These are phyloP conservation scores for Teratosphaeria gauchensis DNA, from an alignment of 2,329 filamentous ascomycete species.

Conservation along the genomic window DNA sequence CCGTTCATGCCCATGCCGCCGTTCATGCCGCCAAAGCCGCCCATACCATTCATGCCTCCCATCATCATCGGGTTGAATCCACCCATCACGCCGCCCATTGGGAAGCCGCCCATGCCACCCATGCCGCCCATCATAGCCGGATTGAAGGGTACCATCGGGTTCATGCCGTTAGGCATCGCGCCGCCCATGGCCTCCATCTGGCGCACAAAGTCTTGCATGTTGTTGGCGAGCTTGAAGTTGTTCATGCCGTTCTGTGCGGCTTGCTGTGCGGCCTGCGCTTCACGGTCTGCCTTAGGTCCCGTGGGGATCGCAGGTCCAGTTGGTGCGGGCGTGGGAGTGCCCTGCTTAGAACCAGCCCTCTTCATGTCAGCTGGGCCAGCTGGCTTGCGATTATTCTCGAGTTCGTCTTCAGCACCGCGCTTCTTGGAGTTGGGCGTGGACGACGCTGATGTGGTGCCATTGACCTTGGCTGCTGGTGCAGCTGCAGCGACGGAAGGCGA, in stretches of 20 bases:
- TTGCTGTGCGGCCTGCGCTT: neutral
- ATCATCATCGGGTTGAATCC: conserved; percentile 19
- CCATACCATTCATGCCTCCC: conserved; percentile 10
- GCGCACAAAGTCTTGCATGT: conserved; percentile 32
- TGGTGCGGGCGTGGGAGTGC: conserved; percentile 20
- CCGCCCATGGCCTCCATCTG: conserved; percentile 36
- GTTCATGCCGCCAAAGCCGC: conserved; percentile 11
- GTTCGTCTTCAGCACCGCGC: conserved; percentile 65
- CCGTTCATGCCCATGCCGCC: conserved; percentile 25
- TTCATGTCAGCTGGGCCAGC: conserved; percentile 37
- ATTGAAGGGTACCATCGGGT: conserved; percentile 21
- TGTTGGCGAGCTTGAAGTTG: conserved; percentile 14
- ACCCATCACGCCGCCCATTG: conserved; percentile 11
- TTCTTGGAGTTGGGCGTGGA: conserved; percentile 54
- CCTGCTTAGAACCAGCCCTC: conserved; percentile 23
- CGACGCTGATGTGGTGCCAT: conserved; percentile 25
- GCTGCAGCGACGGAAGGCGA: conserved; percentile 1
- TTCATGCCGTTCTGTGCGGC: conserved; percentile 1
- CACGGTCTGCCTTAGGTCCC: conserved; percentile 15
- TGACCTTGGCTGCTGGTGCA: conserved; percentile 16
- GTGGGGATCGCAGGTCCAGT: conserved; percentile 7
- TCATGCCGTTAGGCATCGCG: conserved; percentile 16
- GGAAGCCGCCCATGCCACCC: conserved; percentile 9
- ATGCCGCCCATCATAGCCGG: conserved; percentile 8
- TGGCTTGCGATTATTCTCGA: conserved; percentile 34